phyloP scores from a whole-genome alignment of 106 monocot genomes.

The Apostasia shenzhenica region DNA sequence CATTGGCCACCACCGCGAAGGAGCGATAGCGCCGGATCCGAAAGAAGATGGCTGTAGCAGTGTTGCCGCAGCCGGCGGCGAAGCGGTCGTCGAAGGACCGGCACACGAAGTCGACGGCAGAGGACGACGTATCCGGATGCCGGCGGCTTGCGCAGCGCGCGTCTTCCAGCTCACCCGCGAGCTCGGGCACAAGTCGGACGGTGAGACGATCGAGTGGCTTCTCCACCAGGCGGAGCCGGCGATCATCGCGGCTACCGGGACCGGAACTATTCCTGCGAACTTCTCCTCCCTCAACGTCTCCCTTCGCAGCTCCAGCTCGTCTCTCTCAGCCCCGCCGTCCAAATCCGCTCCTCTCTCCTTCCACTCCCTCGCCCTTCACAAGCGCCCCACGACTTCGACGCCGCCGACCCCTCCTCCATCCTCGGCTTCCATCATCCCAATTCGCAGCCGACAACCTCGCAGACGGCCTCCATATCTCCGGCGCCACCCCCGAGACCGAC shows the following conservation, averaged over 20 bases:
- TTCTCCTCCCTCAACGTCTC: constrained; percentile 60
- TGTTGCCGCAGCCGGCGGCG: constrained; percentile 1
- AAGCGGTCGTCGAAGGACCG: constrained; percentile 58
- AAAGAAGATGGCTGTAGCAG: constrained; percentile 1
- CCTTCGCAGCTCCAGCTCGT: constrained; percentile 33
- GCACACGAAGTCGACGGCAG: constrained; percentile 73
- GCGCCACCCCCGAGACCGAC: constrained; percentile 11
- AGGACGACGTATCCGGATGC: constrained; percentile 63
- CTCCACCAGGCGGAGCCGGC: constrained; percentile 66
- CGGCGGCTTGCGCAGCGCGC: constrained; percentile 50
- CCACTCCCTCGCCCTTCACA: constrained; percentile 20
- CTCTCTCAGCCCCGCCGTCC: constrained; percentile 27
- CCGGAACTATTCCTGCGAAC: constrained; percentile 58
- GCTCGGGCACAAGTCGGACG: constrained; percentile 64
- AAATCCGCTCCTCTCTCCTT: constrained; percentile 21
- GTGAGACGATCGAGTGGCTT: constrained; percentile 67
- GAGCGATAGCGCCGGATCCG: constrained; percentile 2
- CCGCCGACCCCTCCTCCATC: constrained; percentile 8
- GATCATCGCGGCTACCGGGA: constrained; percentile 54
- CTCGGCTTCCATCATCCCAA: constrained; percentile 30
- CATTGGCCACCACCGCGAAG: constrained; percentile 6
- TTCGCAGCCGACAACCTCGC: constrained; percentile 11
- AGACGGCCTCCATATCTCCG: constrained; percentile 5
- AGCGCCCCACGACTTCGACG: constrained; percentile 9
- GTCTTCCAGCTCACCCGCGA: constrained; percentile 66